phyloP scores from a whole-genome alignment of 2,329 filamentous ascomycete genomes.

The Calonectria pauciramosa region DNA sequence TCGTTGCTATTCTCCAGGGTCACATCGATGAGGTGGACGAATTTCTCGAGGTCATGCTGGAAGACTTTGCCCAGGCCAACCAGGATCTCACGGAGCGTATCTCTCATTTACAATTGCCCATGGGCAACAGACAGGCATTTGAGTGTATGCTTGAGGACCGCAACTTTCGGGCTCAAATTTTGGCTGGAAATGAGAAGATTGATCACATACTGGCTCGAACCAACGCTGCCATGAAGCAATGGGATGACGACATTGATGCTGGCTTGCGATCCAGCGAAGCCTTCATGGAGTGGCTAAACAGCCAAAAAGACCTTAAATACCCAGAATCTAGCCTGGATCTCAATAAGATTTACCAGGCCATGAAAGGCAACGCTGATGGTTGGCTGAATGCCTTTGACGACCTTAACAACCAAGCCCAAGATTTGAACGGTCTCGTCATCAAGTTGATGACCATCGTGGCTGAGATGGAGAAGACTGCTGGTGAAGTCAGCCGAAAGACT shows the following conservation, averaged over 20 bases:
- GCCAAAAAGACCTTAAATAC: conserved; percentile 73
- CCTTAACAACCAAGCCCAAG: conserved; percentile 79
- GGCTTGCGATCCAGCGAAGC: conserved; percentile 82
- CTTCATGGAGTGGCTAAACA: conserved; percentile 80
- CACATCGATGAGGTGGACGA: conserved; percentile 96
- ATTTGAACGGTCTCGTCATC: conserved; percentile 77
- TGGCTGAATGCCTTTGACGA: conserved; percentile 87
- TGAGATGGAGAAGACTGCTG: conserved; percentile 89
- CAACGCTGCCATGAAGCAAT: conserved; percentile 80
- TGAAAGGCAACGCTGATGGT: conserved; percentile 92
- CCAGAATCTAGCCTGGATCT: conserved; percentile 71
- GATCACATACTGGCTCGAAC: conserved; percentile 91
- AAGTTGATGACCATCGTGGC: conserved; percentile 83
- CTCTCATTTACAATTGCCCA: conserved; percentile 83
- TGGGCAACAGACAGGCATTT: conserved; percentile 86
- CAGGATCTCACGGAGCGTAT: conserved; percentile 86
- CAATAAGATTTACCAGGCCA: conserved; percentile 84
- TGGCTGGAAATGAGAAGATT: conserved; percentile 91
- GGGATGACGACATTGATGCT: conserved; percentile 82
- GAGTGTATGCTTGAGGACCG: conserved; percentile 90
- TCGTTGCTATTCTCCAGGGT: conserved; percentile 88
- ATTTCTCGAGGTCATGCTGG: conserved; percentile 87
- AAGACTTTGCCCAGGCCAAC: conserved; percentile 85
- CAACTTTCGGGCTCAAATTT: conserved; percentile 83
- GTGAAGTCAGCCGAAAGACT: conserved; percentile 83